phyloP scores from a whole-genome alignment of 2,329 filamentous ascomycete species.

The Monosporascus ibericus region DNA sequence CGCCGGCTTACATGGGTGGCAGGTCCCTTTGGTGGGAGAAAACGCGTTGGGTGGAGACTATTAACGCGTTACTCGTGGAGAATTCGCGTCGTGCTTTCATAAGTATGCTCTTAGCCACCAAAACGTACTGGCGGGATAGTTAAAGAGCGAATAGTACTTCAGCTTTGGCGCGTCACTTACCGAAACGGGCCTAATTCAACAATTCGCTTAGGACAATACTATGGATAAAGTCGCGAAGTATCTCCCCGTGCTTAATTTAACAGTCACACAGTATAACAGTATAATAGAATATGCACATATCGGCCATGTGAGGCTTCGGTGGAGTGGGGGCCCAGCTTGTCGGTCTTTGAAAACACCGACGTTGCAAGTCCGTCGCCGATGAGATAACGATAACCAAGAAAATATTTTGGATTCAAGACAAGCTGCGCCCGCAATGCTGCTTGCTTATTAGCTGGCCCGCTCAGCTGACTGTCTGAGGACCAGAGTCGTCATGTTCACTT shows the following conservation, averaged over 20 bases:
- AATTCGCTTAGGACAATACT: background rate
- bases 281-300: too few species aligned
- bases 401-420: background rate
- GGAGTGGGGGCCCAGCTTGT: background rate
- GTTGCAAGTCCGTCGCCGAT: background rate
- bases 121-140: background rate
- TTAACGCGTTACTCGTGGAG: background rate
- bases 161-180: background rate
- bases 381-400: background rate
- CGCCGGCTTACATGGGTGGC: background rate
- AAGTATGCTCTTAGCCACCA: background rate
- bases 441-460: background rate
- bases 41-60: background rate
- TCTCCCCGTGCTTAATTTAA: too few species aligned
- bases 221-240: too few species aligned
- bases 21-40: background rate
- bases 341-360: background rate
- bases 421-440: background rate
- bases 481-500: slow-evolving; percentile 31
- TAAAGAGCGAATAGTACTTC: background rate
- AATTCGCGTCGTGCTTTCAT: background rate
- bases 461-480: background rate
- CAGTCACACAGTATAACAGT: too few species aligned
- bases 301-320: too few species aligned
- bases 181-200: background rate